Percentiles rank a stretch among this genome's conserved stretches.
phyloP scores from a whole-genome alignment of 257 asterid species.

The Plantago major region DNA sequence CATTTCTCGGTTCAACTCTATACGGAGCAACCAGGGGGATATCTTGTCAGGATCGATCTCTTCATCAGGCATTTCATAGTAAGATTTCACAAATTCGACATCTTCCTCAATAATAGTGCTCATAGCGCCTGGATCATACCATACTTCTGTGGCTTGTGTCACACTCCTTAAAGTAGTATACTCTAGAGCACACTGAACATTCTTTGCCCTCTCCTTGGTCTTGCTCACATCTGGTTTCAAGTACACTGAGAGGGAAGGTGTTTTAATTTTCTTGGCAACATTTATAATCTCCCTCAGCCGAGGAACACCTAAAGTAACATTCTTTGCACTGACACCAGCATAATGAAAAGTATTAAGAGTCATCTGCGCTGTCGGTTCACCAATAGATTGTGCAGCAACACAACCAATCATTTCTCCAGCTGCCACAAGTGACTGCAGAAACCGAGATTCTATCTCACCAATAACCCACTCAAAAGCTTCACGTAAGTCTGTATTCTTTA shows the following conservation, averaged over 20 bases:
- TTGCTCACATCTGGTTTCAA: constrained; percentile 69
- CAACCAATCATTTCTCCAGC: constrained; percentile 99
- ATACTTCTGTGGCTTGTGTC: constrained; percentile 97
- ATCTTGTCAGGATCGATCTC: constrained; percentile 93
- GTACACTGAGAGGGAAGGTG: constrained; percentile 95
- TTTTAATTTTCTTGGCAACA: constrained; percentile 94
- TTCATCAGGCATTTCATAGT: constrained; percentile 98
- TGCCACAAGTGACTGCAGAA: constrained; percentile 95
- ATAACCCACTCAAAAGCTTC: constrained; percentile 99
- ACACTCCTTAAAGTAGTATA: constrained; percentile 94
- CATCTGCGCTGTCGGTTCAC: constrained; percentile 99
- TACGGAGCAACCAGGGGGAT: constrained; percentile 98
- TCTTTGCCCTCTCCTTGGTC: constrained; percentile 91
- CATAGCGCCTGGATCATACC: constrained; percentile 98
- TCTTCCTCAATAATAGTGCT: constrained; percentile 89
- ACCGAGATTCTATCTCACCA: constrained; percentile 97
- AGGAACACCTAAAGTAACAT: constrained; percentile 98
- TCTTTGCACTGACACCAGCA: constrained; percentile 99
- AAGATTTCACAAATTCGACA: constrained; percentile 89
- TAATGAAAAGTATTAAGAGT: constrained; percentile 95
- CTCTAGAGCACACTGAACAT: constrained; percentile 95
- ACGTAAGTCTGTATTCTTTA: constrained; percentile 88
- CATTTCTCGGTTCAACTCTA: constrained; percentile 94
- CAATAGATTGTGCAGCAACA: constrained; percentile 98
- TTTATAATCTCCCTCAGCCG: constrained; percentile 98